Evolutionary conservation across 2,329 filamentous ascomycete genomes (phyloP).

Genomic region (Zymoseptoria pseudotritici): DNA sequence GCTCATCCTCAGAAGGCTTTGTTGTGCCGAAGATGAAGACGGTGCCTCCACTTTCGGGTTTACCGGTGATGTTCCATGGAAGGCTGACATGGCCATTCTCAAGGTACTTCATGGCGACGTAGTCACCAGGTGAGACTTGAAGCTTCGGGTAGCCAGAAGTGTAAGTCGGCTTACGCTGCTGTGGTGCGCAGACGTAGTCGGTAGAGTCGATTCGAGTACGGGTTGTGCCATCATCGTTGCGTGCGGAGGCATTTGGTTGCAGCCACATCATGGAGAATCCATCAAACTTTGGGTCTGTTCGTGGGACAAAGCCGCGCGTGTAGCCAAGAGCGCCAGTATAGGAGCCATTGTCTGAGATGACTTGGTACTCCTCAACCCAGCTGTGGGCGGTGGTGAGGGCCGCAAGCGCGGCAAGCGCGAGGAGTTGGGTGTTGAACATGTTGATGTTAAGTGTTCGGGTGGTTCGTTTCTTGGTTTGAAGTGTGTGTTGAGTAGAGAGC

Average conservation of each 20-base stretch:
- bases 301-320: constrained; percentile 60
- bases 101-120: constrained; percentile 43
- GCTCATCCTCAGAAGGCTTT: constrained; percentile 47
- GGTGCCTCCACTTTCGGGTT: constrained; percentile 39
- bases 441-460: not conserved
- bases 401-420: constrained; percentile 20
- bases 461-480: constrained; percentile 3
- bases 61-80: constrained; percentile 34
- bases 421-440: not conserved
- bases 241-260: constrained; percentile 46
- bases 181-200: constrained; percentile 56
- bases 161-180: constrained; percentile 51
- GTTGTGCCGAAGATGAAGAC: constrained; percentile 46
- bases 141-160: constrained; percentile 55
- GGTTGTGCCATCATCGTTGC: constrained; percentile 26
- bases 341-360: constrained; percentile 65
- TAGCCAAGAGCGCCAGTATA: constrained; percentile 67
- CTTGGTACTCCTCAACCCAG: constrained; percentile 72
- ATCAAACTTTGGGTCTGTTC: constrained; percentile 48
- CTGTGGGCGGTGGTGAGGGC: constrained; percentile 52
- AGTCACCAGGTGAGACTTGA: constrained; percentile 43
- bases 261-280: constrained; percentile 57
- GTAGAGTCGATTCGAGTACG: constrained; percentile 42
- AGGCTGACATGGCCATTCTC: constrained; percentile 46
- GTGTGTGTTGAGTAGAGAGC: constrained; percentile 2